Conservation (phyloP, 371 early-diverging fungal species). For the Apophysomyces variabilis region DNA sequence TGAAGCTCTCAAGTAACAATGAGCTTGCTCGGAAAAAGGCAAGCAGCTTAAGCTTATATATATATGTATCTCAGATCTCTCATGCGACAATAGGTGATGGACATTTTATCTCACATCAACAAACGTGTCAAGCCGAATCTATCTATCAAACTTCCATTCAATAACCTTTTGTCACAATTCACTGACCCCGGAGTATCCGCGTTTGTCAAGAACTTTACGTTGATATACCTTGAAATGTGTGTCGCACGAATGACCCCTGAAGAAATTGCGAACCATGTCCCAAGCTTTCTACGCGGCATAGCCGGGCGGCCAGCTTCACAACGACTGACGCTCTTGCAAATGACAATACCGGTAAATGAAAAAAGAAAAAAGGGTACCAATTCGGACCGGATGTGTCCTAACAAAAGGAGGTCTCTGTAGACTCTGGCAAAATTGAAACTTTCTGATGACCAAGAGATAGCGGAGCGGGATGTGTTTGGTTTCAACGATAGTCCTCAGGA, state of each 20-base stretch:
- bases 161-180: constrained; percentile 58
- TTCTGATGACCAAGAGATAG: constrained; percentile 47
- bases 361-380: no score
- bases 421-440: constrained; percentile 58
- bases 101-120: constrained; percentile 80
- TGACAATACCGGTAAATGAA: constrained; percentile 64
- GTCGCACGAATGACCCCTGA: constrained; percentile 52
- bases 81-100: constrained; percentile 59
- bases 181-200: constrained; percentile 37
- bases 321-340: constrained; percentile 64
- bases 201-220: constrained; percentile 71
- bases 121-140: constrained; percentile 73
- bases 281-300: constrained; percentile 64
- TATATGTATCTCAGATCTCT: no score
- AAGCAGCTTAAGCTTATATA: neutral
- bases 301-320: constrained; percentile 59
- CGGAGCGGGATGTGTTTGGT: constrained; percentile 55
- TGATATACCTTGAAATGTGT: constrained; percentile 80
- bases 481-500: constrained; percentile 62
- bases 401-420: constrained; percentile 26
- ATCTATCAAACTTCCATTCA: constrained; percentile 66
- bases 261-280: constrained; percentile 48
- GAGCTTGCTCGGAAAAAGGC: constrained; percentile 57
- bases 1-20: constrained; percentile 71
- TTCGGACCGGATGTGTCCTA: no score